Evolutionary conservation across 768 basidiomycete genomes (phyloP).

Genomic region (Hebeloma cylindrosporum): DNA sequence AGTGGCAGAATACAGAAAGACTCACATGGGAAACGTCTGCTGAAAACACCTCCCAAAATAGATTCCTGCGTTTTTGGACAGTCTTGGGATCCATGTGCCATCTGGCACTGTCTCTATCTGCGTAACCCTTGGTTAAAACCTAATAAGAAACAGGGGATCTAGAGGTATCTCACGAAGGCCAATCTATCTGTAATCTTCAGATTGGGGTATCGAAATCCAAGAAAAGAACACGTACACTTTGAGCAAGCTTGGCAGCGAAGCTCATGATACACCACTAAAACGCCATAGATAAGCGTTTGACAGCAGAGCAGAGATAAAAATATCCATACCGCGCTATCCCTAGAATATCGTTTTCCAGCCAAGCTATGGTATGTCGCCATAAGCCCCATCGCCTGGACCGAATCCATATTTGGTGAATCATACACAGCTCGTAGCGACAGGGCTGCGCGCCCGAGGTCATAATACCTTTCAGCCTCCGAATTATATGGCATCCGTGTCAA

Average conservation of each 20-base stretch:
- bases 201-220: constrained; percentile 1
- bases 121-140: too few relatives aligned
- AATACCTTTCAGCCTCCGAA: constrained; percentile 59
- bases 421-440: constrained; percentile 51
- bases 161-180: constrained; percentile 51
- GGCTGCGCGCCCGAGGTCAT: constrained; percentile 55
- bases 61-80: constrained; percentile 58
- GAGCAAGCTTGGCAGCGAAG: constrained; percentile 58
- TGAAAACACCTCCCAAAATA: constrained; percentile 75
- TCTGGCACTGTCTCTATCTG: constrained; percentile 67
- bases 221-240: constrained; percentile 40
- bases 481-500: constrained; percentile 49
- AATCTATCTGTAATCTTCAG: constrained; percentile 37
- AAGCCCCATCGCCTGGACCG: constrained; percentile 59
- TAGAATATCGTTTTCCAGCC: constrained; percentile 52
- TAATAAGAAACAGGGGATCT: too few relatives aligned
- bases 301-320: constrained; percentile 24
- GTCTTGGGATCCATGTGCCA: constrained; percentile 62
- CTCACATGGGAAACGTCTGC: constrained; percentile 54
- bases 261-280: constrained; percentile 51
- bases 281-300: constrained; percentile 11
- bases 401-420: constrained; percentile 54
- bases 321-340: constrained; percentile 40
- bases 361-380: constrained; percentile 56
- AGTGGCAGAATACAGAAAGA: constrained; percentile 5